phyloP scores from a whole-genome alignment of 805 yeast species.

The Komagataella pastoris region DNA sequence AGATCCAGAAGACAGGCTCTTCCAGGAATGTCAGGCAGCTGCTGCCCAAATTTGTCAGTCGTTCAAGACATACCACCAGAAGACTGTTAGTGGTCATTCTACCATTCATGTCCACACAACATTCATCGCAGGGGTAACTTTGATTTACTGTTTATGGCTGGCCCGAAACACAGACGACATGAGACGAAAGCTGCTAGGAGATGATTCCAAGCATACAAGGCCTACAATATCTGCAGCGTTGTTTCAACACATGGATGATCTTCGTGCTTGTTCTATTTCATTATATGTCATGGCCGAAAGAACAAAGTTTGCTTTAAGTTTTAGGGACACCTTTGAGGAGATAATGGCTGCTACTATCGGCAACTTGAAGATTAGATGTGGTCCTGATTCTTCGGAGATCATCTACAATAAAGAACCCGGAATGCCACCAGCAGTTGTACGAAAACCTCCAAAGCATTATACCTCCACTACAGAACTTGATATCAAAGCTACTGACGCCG shows the following conservation, averaged over 20 bases:
- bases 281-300: constrained; percentile 56
- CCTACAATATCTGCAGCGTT: constrained; percentile 41
- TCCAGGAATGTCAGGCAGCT: constrained; percentile 57
- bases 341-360: constrained; percentile 52
- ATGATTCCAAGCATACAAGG: constrained; percentile 44
- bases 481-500: constrained; percentile 20
- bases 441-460: constrained; percentile 27
- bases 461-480: constrained; percentile 16
- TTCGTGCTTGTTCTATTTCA: constrained; percentile 52
- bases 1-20: constrained; percentile 46
- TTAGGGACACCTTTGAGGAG: constrained; percentile 57
- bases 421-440: constrained; percentile 46
- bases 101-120: constrained; percentile 55
- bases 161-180: constrained; percentile 48
- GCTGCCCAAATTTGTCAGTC: constrained; percentile 60
- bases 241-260: constrained; percentile 44
- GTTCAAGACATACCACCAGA: constrained; percentile 49
- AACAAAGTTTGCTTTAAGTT: constrained; percentile 44
- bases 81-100: constrained; percentile 48
- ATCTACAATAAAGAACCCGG: constrained; percentile 32
- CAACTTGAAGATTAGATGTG: constrained; percentile 47
- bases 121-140: constrained; percentile 56
- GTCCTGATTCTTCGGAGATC: constrained; percentile 46
- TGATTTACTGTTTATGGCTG: constrained; percentile 54
- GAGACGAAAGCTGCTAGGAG: constrained; percentile 40